Percentiles rank a stretch among this genome's conserved stretches.
phyloP scores from a whole-genome alignment of 768 basidiomycete species.

The Agaricus sinodeliciosus region DNA sequence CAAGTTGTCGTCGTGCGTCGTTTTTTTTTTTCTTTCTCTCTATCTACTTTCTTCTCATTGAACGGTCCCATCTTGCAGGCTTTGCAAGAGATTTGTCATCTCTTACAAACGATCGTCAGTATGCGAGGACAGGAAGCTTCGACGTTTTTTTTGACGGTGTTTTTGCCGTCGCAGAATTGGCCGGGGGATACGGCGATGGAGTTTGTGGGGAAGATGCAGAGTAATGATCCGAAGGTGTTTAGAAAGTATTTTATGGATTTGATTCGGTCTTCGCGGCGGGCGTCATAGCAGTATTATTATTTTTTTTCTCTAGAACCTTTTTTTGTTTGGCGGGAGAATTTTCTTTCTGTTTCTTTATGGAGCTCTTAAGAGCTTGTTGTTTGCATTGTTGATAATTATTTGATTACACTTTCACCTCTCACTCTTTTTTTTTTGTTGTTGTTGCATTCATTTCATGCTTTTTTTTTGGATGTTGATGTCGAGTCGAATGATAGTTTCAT shows the following conservation, averaged over 20 bases:
- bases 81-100: constrained; percentile 80
- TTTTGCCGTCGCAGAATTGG: constrained; percentile 87
- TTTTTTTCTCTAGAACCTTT: constrained; percentile 12
- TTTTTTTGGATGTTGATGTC: too few species aligned
- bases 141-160: constrained; percentile 69
- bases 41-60: neutral
- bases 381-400: neutral
- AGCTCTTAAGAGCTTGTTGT: neutral
- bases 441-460: too few species aligned
- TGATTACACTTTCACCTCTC: too few species aligned
- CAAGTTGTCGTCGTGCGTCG: constrained; percentile 72
- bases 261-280: constrained; percentile 63
- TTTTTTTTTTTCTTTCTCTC: neutral
- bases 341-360: neutral
- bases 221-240: constrained; percentile 69
- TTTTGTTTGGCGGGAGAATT: neutral
- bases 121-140: constrained; percentile 78
- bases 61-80: too few species aligned
- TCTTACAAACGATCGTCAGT: constrained; percentile 74
- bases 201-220: constrained; percentile 69
- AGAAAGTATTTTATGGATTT: constrained; percentile 86
- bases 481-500: too few species aligned
- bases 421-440: too few species aligned
- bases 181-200: constrained; percentile 72
- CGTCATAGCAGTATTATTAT: constrained; percentile 36